Conservation (phyloP, 805 yeast species). For the Monosporozyma unispora region DNA sequence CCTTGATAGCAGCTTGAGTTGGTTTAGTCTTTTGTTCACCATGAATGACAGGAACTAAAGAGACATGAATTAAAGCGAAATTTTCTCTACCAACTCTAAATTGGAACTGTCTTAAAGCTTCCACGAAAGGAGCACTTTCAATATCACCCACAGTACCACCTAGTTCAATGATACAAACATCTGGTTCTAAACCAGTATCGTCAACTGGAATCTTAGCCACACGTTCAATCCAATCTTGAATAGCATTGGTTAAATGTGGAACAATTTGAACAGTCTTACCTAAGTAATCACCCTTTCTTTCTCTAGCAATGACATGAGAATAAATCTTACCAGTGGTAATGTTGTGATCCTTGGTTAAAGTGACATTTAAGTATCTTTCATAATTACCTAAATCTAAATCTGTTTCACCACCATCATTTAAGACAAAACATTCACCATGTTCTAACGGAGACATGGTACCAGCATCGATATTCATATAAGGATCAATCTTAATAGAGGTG, state of each 20-base stretch:
- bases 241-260: slow-evolving; percentile 94
- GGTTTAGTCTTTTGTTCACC: slow-evolving; percentile 99
- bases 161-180: slow-evolving; percentile 90
- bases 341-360: slow-evolving; percentile 88
- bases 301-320: slow-evolving; percentile 86
- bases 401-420: slow-evolving; percentile 98
- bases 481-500: slow-evolving; percentile 96
- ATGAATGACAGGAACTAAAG: slow-evolving; percentile 93
- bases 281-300: slow-evolving; percentile 92
- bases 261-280: slow-evolving; percentile 99
- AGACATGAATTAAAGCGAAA: slow-evolving; percentile 93
- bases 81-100: slow-evolving; percentile 91
- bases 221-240: slow-evolving; percentile 96
- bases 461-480: slow-evolving; percentile 98
- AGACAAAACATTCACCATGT: slow-evolving; percentile 97
- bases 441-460: slow-evolving; percentile 99
- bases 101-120: slow-evolving; percentile 97
- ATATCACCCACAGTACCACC: slow-evolving; percentile 99
- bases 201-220: slow-evolving; percentile 92
- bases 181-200: slow-evolving; percentile 78
- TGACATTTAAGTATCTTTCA: slow-evolving; percentile 90
- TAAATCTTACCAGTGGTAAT: slow-evolving; percentile 98
- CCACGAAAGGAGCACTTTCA: slow-evolving; percentile 97
- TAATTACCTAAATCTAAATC: slow-evolving; percentile 97
- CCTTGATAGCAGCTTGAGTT: slow-evolving; percentile 97